These are phyloP conservation scores for Cercophora samala DNA, from an alignment of 495 filamentous ascomycete genomes.

Conservation along the genomic window DNA sequence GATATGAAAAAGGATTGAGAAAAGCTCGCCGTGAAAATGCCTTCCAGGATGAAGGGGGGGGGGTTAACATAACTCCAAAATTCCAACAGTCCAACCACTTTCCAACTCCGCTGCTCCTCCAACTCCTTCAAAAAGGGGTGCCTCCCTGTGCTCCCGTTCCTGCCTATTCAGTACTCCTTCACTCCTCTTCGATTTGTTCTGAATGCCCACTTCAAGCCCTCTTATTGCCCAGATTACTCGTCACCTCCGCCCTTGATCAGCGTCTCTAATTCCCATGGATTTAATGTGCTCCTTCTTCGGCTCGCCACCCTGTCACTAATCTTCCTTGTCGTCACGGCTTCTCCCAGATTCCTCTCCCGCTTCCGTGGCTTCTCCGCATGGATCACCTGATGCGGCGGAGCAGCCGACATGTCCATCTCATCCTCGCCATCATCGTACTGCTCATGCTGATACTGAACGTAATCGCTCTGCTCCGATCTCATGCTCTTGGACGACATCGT, in stretches of 20 bases:
- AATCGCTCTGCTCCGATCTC: constrained; percentile 7
- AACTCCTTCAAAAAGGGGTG: not conserved
- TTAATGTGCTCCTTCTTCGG: constrained; percentile 66
- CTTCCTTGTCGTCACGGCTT: not conserved
- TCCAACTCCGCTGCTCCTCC: not conserved
- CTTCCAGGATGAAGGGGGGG: not conserved
- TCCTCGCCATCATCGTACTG: constrained; percentile 16
- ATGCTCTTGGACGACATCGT: constrained; percentile 12
- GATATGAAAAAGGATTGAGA: not conserved
- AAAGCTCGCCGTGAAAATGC: not conserved
- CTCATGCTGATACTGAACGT: not conserved
- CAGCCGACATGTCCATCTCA: constrained; percentile 14
- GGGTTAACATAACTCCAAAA: not conserved
- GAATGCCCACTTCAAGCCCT: too few species aligned
- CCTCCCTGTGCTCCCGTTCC: not conserved
- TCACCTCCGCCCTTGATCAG: constrained; percentile 29
- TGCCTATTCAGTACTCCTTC: not conserved
- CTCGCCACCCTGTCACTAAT: constrained; percentile 40
- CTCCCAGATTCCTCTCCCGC: not conserved
- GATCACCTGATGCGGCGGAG: not conserved
- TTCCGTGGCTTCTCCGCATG: not conserved
- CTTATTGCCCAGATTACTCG: not conserved
- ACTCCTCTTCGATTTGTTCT: too few species aligned
- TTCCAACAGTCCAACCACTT: not conserved
- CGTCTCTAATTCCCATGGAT: constrained; percentile 65